Evolutionary conservation across 495 filamentous ascomycete genomes (phyloP).

Genomic region (Astrothelium macrocarpum): DNA sequence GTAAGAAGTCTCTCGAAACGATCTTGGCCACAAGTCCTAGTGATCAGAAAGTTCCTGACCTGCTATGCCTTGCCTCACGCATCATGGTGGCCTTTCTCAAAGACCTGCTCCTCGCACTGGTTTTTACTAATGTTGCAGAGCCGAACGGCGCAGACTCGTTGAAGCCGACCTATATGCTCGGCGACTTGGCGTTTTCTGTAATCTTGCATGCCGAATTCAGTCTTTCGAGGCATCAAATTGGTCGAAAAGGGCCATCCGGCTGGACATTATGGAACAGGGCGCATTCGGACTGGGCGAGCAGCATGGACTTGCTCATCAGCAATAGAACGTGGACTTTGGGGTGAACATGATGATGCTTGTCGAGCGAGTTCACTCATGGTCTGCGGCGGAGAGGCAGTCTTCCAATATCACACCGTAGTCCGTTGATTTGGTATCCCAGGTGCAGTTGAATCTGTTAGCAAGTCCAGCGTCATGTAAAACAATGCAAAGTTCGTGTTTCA

Average conservation of each 20-base stretch:
- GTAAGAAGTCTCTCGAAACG: not conserved
- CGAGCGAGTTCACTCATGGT: too few relatives aligned
- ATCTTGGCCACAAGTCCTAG: not conserved
- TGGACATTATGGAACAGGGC: not conserved
- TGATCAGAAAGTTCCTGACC: not conserved
- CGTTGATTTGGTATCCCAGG: too few relatives aligned
- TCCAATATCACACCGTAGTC: too few relatives aligned
- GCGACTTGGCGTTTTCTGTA: not conserved
- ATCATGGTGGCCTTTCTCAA: conserved; percentile 7
- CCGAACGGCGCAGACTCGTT: conserved; percentile 9
- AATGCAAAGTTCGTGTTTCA: not conserved
- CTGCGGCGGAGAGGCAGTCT: too few relatives aligned
- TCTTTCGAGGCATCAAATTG: not conserved
- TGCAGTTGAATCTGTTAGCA: too few relatives aligned
- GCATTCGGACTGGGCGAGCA: not conserved
- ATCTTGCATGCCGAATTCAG: conserved; percentile 2
- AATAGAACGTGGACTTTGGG: not conserved
- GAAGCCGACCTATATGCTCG: conserved; percentile 3
- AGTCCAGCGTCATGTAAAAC: too few relatives aligned
- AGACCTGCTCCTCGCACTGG: conserved; percentile 8
- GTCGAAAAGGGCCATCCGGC: not conserved
- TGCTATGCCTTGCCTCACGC: conserved; percentile 10
- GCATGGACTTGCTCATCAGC: not conserved
- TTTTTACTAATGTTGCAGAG: conserved; percentile 9
- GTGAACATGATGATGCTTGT: too few relatives aligned